Evolutionary conservation across 148 eudicot genomes (phyloP).

Genomic region (Bassia scoparia): DNA sequence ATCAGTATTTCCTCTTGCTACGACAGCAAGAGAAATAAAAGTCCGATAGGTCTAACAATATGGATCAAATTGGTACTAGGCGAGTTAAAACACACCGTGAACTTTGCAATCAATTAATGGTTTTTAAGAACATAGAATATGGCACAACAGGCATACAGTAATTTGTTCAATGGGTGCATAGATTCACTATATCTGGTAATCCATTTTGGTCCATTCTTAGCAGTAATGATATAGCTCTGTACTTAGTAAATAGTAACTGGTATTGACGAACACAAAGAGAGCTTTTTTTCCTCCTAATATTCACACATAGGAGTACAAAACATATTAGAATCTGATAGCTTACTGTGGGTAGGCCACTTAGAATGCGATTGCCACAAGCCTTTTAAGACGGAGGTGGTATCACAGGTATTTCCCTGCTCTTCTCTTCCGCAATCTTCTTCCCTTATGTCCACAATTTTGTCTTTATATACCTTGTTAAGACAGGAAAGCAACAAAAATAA

Average conservation of each 20-base stretch:
- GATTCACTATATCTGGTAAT: background rate
- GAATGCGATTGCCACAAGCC: constrained; percentile 96
- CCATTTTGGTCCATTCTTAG: background rate
- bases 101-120: no score
- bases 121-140: background rate
- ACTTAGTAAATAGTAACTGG: background rate
- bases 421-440: constrained; percentile 92
- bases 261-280: no score
- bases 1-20: background rate
- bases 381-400: constrained; percentile 89
- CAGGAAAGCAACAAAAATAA: constrained; percentile 5
- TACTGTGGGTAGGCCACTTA: constrained; percentile 98
- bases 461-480: constrained; percentile 72
- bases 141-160: background rate
- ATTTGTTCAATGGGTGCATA: background rate
- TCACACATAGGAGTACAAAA: background rate
- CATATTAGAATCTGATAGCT: constrained; percentile 23
- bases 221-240: background rate
- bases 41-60: background rate
- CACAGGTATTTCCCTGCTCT: constrained; percentile 91
- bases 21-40: background rate
- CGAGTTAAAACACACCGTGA: background rate
- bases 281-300: background rate
- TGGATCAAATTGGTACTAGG: background rate
- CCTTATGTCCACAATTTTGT: constrained; percentile 86